These are phyloP conservation scores for Bryum argenteum DNA, from an alignment of 225 moss, liverwort and hornwort species.

Conservation along the genomic window DNA sequence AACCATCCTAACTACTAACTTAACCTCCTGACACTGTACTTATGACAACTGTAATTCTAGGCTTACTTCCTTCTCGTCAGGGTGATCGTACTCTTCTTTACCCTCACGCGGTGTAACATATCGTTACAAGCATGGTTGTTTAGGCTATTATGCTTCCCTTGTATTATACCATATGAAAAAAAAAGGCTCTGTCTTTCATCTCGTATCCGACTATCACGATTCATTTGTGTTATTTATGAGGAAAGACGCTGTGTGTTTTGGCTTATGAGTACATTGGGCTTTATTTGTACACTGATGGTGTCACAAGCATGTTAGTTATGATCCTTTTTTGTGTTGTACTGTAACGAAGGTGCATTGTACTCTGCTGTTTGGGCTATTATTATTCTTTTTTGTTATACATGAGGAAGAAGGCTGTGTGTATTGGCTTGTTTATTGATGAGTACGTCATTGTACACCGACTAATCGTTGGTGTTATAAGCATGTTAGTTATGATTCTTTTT, in stretches of 20 bases:
- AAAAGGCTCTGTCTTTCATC: constrained; percentile 15
- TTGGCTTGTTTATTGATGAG: neutral
- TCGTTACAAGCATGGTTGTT: constrained; percentile 26
- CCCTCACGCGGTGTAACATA: constrained; percentile 37
- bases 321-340: no score
- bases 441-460: neutral
- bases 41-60: constrained; percentile 39
- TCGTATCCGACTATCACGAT: neutral
- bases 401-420: no score
- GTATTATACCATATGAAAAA: constrained; percentile 32
- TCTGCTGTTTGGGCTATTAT: constrained; percentile 16
- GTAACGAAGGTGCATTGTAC: neutral
- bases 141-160: constrained; percentile 22
- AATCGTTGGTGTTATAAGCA: no score
- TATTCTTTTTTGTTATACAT: neutral
- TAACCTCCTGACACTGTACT: constrained; percentile 48
- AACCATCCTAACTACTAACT: constrained; percentile 39
- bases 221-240: neutral
- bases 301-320: no score
- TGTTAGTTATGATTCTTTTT: no score
- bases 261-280: neutral
- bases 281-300: neutral
- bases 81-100: constrained; percentile 20
- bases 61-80: constrained; percentile 7
- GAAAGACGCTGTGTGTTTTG: neutral